Base-by-base conservation (phyloP, 116 monocot species). In the Cymodocea nodosa region DNA sequence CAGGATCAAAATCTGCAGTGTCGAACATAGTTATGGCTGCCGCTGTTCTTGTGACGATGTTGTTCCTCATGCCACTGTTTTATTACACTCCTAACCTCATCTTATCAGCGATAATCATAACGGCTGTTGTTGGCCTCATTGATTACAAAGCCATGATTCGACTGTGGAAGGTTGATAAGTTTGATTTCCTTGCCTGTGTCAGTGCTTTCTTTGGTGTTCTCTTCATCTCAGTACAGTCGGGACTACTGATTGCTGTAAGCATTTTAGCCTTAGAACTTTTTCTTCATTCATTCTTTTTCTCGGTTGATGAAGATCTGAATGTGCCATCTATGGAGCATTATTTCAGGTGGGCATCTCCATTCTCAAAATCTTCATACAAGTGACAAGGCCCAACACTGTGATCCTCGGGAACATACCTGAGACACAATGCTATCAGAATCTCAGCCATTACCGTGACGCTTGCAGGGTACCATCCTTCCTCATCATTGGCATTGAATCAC, bases 61-160 rank as follows among this genome's bases (percentile, higher is more conserved):
- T 97, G 22, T 88, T 97, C 67, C 52, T 97, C 40, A 91, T 91
- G 0, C 97, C 91, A 16, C 70, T 91, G 17, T 91, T 97, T 66
- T 80, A 87, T 77, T 97, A 88, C 76, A 97, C 97, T 14, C 97
- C 97, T 61, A 80, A 88, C 23, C 92, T 97, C 17, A 91, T 97
- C 25, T 76, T 97, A 16, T 88, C 97, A 10, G 75, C 91, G 55
- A 97, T 97, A 62, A 97, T 97, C 65, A 79, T 91, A 37, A 72
- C 91, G 0, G 97, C 97, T 2, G 88, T 97, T 80, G 76, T 91
- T 6, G 87, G 95, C 51, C 78, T 95, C 3, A 85, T 97, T 50
- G 88, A 97, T 72, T 91, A 82, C 68, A 69, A 70, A 65, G 84
- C 85, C 2, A 79, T 80, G 2, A 51, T 88, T 37, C 85, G 80